Percentiles rank a stretch among this genome's conserved stretches.
These are phyloP conservation scores for Backusella tarrabulga DNA, from an alignment of 192 early-diverging fungal species.

Conservation along the genomic window DNA sequence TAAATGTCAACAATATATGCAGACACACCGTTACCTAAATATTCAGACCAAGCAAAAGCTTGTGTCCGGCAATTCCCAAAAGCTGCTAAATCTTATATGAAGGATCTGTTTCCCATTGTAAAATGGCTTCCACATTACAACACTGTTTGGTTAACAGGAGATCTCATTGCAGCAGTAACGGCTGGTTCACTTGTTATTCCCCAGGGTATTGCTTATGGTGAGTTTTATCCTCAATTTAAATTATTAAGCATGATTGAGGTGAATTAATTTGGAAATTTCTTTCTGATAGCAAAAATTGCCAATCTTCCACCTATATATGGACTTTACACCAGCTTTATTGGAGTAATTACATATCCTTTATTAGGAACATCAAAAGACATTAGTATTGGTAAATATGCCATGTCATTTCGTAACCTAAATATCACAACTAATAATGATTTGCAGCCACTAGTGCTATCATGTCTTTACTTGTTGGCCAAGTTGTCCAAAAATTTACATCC, in stretches of 20 bases:
- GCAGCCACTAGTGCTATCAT: slow-evolving; percentile 57
- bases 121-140: slow-evolving; percentile 53
- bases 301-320: slow-evolving; percentile 70
- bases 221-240: not conserved
- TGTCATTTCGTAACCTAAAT: not conserved
- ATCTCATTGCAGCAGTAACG: slow-evolving; percentile 72
- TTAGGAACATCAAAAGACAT: slow-evolving; percentile 76
- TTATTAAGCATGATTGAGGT: not conserved
- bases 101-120: slow-evolving; percentile 43
- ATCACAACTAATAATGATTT: too few species aligned
- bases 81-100: slow-evolving; percentile 6
- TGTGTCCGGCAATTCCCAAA: not conserved
- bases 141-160: slow-evolving; percentile 57
- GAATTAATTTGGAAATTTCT: not conserved
- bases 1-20: not conserved
- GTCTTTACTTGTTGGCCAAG: slow-evolving; percentile 72
- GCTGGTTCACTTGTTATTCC: slow-evolving; percentile 74
- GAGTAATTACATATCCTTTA: slow-evolving; percentile 65
- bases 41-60: not conserved
- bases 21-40: not conserved
- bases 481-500: slow-evolving; percentile 35
- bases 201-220: slow-evolving; percentile 68
- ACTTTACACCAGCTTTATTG: slow-evolving; percentile 73
- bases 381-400: slow-evolving; percentile 56
- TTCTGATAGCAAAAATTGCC: slow-evolving; percentile 60